Evolutionary conservation across 176 grass and related monocot genomes (phyloP).

Genomic region (Oryza officinalis): DNA sequence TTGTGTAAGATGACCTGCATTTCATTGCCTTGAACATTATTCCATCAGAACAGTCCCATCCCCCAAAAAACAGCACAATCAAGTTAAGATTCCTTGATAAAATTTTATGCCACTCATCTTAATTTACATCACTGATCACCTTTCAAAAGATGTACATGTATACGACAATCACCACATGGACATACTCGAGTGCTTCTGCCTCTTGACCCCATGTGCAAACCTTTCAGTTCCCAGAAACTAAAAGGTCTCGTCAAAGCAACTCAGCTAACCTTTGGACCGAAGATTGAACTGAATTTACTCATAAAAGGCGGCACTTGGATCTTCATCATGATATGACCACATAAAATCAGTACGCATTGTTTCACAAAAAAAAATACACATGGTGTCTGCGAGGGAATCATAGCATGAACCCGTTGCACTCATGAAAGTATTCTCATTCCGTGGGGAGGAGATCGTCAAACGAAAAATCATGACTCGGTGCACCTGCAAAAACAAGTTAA

Average conservation of each 20-base stretch:
- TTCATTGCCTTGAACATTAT: background rate
- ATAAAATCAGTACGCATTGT: too few relatives aligned
- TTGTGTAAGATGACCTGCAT: background rate
- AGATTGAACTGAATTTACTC: background rate
- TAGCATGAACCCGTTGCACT: background rate
- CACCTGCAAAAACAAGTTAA: slow-evolving; percentile 53
- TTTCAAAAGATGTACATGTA: background rate
- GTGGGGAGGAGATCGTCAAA: slow-evolving; percentile 66
- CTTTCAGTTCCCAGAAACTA: background rate
- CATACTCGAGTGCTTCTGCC: background rate
- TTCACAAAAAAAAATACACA: too few relatives aligned
- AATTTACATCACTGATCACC: background rate
- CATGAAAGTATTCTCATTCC: slow-evolving; percentile 45
- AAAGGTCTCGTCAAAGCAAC: background rate
- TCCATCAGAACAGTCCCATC: background rate
- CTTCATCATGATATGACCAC: slow-evolving; percentile 22
- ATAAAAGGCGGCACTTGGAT: background rate
- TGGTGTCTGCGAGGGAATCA: slow-evolving; percentile 8
- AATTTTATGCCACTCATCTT: background rate
- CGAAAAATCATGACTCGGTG: slow-evolving; percentile 84
- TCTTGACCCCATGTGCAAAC: background rate
- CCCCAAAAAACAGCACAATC: background rate
- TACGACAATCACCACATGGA: background rate
- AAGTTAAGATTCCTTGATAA: background rate
- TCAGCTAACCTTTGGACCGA: background rate